Base-by-base conservation (phyloP, 1,284 basidiomycete genomes). In the Erythrobasidium hasegawianum region DNA sequence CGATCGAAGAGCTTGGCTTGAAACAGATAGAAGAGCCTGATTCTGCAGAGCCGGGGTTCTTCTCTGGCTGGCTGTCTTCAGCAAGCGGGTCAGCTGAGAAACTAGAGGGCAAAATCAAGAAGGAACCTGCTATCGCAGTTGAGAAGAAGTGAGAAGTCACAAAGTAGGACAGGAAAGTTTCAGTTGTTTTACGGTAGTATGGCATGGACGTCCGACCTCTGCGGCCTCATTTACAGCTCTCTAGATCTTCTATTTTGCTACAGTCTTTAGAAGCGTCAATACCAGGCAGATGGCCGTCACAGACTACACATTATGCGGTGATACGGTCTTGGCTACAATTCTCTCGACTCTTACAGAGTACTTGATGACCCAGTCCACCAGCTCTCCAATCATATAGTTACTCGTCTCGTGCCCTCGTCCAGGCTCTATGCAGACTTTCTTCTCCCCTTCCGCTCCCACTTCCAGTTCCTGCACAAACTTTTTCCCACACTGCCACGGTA, bases 401-500 rank as follows among this genome's bases (percentile, higher is more conserved):
- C 45, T 57, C 41, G 56, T 65, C 24, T 65, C 62, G 33, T 65
- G 62, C 22, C 62, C 62, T 57, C 56, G 29, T 14, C 54, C 56
- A 16, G 39, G 41, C 39, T 65, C 62, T 14, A 65, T 50, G 20
- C 40, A 39, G 8, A 65, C 27, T 8, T 45, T 49, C 38, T 65
- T 65, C 13, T 65, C 43, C 20, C 62, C 62, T 11, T 65, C 18
- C 16, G 43, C 26, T 27, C 62, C 62, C 18, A 65, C 56, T 41
- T 71, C 45, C 41, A 80, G 71, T 38, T 58, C 59, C 7, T 75
- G 69, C 5, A 77, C 73, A 62, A 77, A 77, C 18, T 49, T 57
- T 26, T 68, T 41, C 0, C 73, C 75, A 68, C 41, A 79, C 74
- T 41, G 79, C 75, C 60, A 75, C 18, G 68, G 69, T 8, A 75